Conservation (phyloP, 352 stramenopile genomes). For the Phytophthora megakarya region DNA sequence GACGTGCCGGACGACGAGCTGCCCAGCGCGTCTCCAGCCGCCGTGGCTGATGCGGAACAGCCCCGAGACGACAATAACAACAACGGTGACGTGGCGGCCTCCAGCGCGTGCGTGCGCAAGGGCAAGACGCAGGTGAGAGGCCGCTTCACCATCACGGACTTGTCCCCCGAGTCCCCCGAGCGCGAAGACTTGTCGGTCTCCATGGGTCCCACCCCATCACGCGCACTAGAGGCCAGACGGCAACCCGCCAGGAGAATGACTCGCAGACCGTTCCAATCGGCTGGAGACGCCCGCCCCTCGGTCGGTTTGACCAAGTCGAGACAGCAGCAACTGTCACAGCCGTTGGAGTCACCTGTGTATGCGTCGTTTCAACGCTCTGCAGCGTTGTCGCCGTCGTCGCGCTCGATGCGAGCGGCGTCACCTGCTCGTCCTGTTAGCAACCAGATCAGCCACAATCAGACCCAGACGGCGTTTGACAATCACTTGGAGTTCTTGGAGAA, state of each 20-base stretch:
- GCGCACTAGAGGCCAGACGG: constrained; percentile 14
- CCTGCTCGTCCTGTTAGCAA: constrained; percentile 43
- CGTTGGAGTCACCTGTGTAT: constrained; percentile 23
- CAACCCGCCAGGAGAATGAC: constrained; percentile 23
- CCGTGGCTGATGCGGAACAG: constrained; percentile 8
- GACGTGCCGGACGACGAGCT: constrained; percentile 64
- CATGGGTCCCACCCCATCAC: constrained; percentile 23
- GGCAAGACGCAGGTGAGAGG: constrained; percentile 75
- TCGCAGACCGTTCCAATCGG: constrained; percentile 36
- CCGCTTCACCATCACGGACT: constrained; percentile 83
- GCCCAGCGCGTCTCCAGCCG: background rate
- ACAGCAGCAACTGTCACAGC: constrained; percentile 10
- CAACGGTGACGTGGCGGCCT: constrained; percentile 27
- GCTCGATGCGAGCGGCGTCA: constrained; percentile 19
- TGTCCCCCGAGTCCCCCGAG: constrained; percentile 65
- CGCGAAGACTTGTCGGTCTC: constrained; percentile 36
- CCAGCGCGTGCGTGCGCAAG: constrained; percentile 36
- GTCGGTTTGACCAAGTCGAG: constrained; percentile 23
- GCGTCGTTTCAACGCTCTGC: constrained; percentile 27
- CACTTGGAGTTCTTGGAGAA: constrained; percentile 73
- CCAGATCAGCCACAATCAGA: constrained; percentile 44
- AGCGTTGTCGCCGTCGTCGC: constrained; percentile 24
- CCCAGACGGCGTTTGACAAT: constrained; percentile 54
- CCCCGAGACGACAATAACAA: constrained; percentile 18
- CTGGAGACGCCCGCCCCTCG: constrained; percentile 29